These are phyloP conservation scores for Debaryomyces robertsiae DNA, from an alignment of 1,139 yeast genomes.

Conservation along the genomic window DNA sequence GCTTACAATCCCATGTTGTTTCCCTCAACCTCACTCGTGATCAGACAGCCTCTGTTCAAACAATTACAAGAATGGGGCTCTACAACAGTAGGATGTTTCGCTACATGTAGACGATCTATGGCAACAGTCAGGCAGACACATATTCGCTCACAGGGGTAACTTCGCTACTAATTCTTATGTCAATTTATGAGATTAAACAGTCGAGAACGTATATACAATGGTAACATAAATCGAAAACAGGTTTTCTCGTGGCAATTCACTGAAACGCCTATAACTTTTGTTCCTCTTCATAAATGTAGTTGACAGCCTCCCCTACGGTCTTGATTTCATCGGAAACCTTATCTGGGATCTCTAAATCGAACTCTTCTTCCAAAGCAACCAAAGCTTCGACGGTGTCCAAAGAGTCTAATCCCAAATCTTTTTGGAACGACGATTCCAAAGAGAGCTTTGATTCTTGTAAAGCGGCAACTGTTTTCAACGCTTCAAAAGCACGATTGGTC, in stretches of 20 bases:
- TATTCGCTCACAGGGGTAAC: neutral
- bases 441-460: constrained; percentile 49
- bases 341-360: constrained; percentile 71
- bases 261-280: constrained; percentile 36
- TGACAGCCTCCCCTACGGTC: constrained; percentile 69
- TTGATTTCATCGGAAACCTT: constrained; percentile 68
- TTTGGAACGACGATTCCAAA: constrained; percentile 54
- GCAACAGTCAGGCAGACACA: neutral
- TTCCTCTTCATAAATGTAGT: constrained; percentile 57
- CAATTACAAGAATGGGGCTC: constrained; percentile 1
- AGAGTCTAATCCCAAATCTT: constrained; percentile 70
- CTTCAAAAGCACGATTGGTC: constrained; percentile 50
- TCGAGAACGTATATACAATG: constrained; percentile 10
- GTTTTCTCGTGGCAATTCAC: constrained; percentile 4
- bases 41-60: neutral
- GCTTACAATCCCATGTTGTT: neutral
- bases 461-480: constrained; percentile 53
- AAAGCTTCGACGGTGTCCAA: constrained; percentile 71
- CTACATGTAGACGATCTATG: neutral
- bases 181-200: constrained; percentile 7
- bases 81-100: neutral
- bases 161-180: constrained; percentile 1
- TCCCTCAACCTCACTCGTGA: constrained; percentile 3
- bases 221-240: constrained; percentile 7
- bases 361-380: constrained; percentile 74